Base-by-base conservation (phyloP, 768 basidiomycete genomes). In the Lactarius quietus region DNA sequence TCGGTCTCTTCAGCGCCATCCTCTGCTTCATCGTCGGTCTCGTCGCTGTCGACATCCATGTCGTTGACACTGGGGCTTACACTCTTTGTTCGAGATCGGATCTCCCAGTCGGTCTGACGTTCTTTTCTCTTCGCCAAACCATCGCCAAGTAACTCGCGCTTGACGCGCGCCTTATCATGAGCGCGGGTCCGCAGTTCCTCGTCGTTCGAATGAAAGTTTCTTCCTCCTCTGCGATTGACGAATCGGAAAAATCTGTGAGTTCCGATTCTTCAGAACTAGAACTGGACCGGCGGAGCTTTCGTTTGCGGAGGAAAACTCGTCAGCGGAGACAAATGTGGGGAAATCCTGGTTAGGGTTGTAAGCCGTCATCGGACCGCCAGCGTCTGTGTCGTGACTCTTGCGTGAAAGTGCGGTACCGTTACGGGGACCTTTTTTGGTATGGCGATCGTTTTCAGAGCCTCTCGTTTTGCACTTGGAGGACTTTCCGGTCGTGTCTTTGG, bases 1-100 rank as follows among this genome's bases (percentile, higher is more conserved):
- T 85, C 77, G 23, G 72, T 77, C 2, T 69, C 76, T 8, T 74
- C 71, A 1, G 76, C 78, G 0, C 80, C 78, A 12, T 83, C 83
- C 0, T 84, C 82, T 4, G 84, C 86, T 0, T 84, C 85, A 3
- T 84, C 86, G 9, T 84, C 85, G 3, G 78, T 78, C 69, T 86
- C 77, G 63, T 79, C 85, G 33, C 77, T 80, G 61, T 86, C 87
- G 45, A 84, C 78, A 51, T 88, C 87, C 83, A 86, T 86, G 62
- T 86, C 86, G 31, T 77, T 82, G 70, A 86, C 86, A 63, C 83
- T 86, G 38, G 76, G 72, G 23, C 61, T 36, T 39, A 62, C 63
- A 56, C 65, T 62, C 57, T 62, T 61, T 56, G 67, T 67, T 39
- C 65, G 58, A 39, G 55, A 67, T 55, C 51, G 67, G 36, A 70